Percentiles rank a stretch among this genome's conserved stretches.
Conservation (phyloP, 176 grass and related monocot species). For the Carex parvula region DNA sequence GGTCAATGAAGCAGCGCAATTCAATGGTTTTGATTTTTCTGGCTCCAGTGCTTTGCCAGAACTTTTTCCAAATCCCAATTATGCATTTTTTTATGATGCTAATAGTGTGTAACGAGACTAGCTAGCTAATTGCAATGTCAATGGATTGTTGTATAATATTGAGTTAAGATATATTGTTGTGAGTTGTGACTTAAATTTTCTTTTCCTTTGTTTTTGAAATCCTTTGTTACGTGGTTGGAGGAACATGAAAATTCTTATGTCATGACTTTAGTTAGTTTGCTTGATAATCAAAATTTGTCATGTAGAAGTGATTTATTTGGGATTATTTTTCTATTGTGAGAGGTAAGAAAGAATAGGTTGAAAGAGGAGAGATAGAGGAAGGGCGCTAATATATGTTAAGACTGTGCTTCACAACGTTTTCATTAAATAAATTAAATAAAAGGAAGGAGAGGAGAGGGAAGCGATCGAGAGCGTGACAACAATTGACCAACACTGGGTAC, state of each 20-base stretch:
- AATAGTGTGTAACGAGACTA: background rate
- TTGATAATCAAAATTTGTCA: background rate
- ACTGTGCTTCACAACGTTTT: too few species aligned
- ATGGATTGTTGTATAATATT: background rate
- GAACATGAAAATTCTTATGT: background rate
- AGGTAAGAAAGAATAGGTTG: background rate
- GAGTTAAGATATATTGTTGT: background rate
- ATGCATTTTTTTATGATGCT: background rate
- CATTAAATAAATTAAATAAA: too few species aligned
- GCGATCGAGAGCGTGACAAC: too few species aligned
- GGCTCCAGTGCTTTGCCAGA: background rate
- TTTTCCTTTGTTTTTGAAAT: background rate
- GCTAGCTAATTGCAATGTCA: background rate
- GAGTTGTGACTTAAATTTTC: background rate
- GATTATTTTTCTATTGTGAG: background rate
- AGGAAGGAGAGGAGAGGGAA: too few species aligned
- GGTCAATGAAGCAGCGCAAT: background rate
- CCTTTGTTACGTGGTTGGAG: background rate
- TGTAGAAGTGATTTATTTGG: background rate
- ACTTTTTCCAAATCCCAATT: background rate
- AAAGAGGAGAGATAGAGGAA: background rate
- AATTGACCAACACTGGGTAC: too few species aligned
- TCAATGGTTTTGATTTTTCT: background rate
- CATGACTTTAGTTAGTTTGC: background rate
- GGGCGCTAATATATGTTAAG: too few species aligned